A percentile compares a stretch with the other conserved stretches of the same genome.
Evolutionary conservation across 805 yeast genomes (phyloP).

Genomic region (Starmerella ratchasimensis): DNA sequence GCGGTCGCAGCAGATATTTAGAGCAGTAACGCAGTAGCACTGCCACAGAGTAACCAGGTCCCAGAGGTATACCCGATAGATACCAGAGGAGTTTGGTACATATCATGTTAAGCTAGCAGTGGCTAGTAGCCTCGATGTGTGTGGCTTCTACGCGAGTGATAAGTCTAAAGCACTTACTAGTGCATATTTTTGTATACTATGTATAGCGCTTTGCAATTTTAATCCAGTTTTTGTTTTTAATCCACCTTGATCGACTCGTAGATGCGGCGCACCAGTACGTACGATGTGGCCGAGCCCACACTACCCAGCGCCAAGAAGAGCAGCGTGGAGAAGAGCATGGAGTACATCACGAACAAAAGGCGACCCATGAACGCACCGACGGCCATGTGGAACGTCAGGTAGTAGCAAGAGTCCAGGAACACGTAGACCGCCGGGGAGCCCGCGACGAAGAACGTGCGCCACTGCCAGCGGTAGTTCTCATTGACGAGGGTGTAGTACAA

Average conservation of each 20-base stretch:
- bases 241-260: conserved; percentile 82
- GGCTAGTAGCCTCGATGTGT: no score
- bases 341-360: conserved; percentile 72
- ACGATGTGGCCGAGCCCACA: conserved; percentile 64
- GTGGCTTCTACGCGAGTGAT: no score
- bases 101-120: no score
- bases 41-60: no score
- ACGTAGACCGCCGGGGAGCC: conserved; percentile 83
- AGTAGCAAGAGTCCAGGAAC: conserved; percentile 64
- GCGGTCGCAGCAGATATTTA: no score
- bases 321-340: conserved; percentile 51
- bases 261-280: conserved; percentile 62
- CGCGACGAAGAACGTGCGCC: conserved; percentile 77
- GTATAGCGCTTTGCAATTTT: no score
- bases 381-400: conserved; percentile 36
- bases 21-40: no score
- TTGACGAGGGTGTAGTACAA: conserved; percentile 73
- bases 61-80: no score
- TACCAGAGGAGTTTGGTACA: no score
- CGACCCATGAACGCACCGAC: conserved; percentile 64
- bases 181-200: no score
- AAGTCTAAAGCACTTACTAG: no score
- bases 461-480: conserved; percentile 95
- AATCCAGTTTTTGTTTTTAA: conserved; percentile 23
- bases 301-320: conserved; percentile 78